Base-by-base conservation (phyloP, 768 basidiomycete genomes). In the Boletus rex-veris region DNA sequence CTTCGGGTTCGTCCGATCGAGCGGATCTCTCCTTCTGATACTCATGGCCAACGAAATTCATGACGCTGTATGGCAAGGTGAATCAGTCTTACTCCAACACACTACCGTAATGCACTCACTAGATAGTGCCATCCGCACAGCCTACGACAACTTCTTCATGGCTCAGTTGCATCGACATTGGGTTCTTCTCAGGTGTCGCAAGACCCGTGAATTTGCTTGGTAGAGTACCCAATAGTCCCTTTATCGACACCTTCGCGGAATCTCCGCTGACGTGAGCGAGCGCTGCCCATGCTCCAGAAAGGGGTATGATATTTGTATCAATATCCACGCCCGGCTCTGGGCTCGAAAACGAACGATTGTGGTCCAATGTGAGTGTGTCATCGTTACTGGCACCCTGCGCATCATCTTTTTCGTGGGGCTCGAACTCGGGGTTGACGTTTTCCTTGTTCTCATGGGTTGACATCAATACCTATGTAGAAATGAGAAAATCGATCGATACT, bases 121-220 rank as follows among this genome's bases (percentile, higher is more conserved):
- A 93, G 61, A 93, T 93, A 4, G 89, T 91, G 14, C 91, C 91
- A 69, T 93, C 91, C 26, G 90, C 90, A 75, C 91, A 93, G 0
- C 91, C 91, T 28, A 94, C 89, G 16, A 93, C 91, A 1, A 94
- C 87, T 65, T 93, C 90, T 64, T 94, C 92, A 60, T 92, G 88
- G 60, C 88, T 92, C 62, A 95, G 69, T 58, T 91, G 90, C 85
- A 96, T 89, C 57, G 88, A 89, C 92, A 93, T 93, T 8, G 92
- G 93, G 62, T 95, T 93, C 80, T 93, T 91, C 71, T 89, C 92
- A 2, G 93, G 91, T 21, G 83, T 88, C 30, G 90, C 88, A 40
- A 96, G 77, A 3, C 91, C 91, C 18, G 76, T 66, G 61, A 92
- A 93, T 65, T 87, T 90, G 33, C 64, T 62, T 2, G 90, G 90